These are phyloP conservation scores for Irpex lacteus DNA, from an alignment of 1,284 basidiomycete genomes.

Conservation along the genomic window DNA sequence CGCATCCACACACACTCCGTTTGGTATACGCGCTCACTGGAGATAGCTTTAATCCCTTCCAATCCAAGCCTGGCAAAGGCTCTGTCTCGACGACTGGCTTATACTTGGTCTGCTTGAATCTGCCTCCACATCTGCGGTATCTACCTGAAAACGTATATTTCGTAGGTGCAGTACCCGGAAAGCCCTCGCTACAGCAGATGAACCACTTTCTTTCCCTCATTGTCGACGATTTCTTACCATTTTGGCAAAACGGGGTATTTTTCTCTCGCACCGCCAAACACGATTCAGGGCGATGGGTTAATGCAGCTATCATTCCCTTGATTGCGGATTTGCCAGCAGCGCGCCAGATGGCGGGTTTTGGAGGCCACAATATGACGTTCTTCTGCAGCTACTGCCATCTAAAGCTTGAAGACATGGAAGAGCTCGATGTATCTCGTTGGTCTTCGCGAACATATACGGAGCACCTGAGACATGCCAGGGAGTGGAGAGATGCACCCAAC, in stretches of 20 bases:
- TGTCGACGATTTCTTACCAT: slow-evolving; percentile 30
- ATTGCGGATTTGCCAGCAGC: slow-evolving; percentile 36
- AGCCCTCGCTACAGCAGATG: slow-evolving; percentile 30
- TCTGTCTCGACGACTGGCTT: slow-evolving; percentile 3
- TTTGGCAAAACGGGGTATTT: slow-evolving; percentile 31
- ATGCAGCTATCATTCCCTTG: slow-evolving; percentile 24
- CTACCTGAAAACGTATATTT: slow-evolving; percentile 28
- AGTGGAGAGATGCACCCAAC: background rate
- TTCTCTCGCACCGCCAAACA: slow-evolving; percentile 26
- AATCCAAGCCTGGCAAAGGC: background rate
- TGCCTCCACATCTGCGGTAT: slow-evolving; percentile 26
- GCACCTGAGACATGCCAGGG: background rate
- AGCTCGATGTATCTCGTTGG: slow-evolving; percentile 24
- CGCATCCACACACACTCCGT: background rate
- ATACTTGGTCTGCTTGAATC: slow-evolving; percentile 22
- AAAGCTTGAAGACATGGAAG: slow-evolving; percentile 25
- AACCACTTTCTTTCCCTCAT: slow-evolving; percentile 34
- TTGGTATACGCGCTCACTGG: slow-evolving; percentile 1
- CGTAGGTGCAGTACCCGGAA: slow-evolving; percentile 34
- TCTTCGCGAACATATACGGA: background rate
- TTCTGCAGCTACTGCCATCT: slow-evolving; percentile 35
- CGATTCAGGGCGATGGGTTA: slow-evolving; percentile 24
- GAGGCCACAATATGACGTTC: slow-evolving; percentile 18
- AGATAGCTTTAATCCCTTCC: slow-evolving; percentile 11
- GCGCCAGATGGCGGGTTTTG: slow-evolving; percentile 33